Evolutionary conservation across 768 basidiomycete species (phyloP).

Genomic region (Suillus occidentalis): DNA sequence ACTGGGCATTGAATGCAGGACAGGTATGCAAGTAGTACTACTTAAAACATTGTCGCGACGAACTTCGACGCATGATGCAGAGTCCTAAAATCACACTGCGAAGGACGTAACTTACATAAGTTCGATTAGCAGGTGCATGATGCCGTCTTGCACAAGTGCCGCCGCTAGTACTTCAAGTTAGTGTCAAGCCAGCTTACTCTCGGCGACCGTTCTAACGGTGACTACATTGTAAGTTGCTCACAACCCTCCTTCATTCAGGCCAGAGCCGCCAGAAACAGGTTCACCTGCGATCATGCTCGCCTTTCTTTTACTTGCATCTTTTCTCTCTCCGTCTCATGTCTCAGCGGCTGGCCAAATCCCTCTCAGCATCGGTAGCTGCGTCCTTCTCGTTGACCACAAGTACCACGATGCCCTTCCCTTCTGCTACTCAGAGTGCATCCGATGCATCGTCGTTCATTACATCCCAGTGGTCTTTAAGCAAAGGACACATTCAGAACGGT

Average conservation of each 20-base stretch:
- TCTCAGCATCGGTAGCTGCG: slow-evolving; percentile 40
- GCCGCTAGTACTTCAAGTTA: too few species aligned
- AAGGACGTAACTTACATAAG: too few species aligned
- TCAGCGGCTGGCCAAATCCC: slow-evolving; percentile 7
- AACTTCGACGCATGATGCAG: background rate
- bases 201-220: background rate
- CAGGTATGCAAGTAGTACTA: background rate
- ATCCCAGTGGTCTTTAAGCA: slow-evolving; percentile 60
- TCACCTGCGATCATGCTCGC: background rate
- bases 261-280: background rate
- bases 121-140: too few species aligned
- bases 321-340: slow-evolving; percentile 1
- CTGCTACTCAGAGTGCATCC: slow-evolving; percentile 50
- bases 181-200: background rate
- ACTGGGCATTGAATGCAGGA: too few species aligned
- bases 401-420: slow-evolving; percentile 65
- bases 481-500: slow-evolving; percentile 60
- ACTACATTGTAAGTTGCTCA: background rate
- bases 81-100: background rate
- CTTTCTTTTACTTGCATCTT: background rate
- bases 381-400: slow-evolving; percentile 57
- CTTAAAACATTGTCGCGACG: background rate
- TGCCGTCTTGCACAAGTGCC: too few species aligned
- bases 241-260: background rate
- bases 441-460: slow-evolving; percentile 53